Conservation (phyloP, 768 basidiomycete species). For the Mycena venus region DNA sequence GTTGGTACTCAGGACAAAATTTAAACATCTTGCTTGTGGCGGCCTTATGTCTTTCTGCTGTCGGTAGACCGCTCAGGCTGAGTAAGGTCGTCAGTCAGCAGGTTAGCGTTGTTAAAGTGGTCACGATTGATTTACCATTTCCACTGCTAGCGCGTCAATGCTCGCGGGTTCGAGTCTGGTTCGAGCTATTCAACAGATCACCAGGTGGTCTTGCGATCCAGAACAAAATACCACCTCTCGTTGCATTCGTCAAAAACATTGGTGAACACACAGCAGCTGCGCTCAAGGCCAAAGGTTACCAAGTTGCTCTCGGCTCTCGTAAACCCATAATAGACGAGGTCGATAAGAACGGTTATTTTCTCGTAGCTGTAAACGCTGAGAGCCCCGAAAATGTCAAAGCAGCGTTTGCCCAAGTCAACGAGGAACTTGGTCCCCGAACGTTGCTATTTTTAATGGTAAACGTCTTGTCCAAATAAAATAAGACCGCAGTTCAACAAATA, state of each 20-base stretch:
- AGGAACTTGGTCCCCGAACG: constrained; percentile 57
- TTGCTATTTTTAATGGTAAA: constrained; percentile 62
- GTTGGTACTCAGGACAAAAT: no score
- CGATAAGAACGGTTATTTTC: constrained; percentile 39
- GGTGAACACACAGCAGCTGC: constrained; percentile 40
- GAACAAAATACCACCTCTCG: background rate
- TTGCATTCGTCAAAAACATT: constrained; percentile 45
- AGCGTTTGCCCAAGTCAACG: constrained; percentile 53
- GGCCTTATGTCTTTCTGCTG: no score
- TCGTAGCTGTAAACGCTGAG: constrained; percentile 54
- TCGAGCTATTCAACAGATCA: no score
- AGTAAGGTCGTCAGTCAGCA: no score
- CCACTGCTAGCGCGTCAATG: no score
- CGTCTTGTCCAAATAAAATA: background rate
- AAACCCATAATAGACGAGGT: constrained; percentile 34
- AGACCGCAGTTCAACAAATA: no score
- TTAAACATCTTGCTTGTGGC: no score
- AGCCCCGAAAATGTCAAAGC: constrained; percentile 44
- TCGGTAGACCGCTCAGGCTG: no score
- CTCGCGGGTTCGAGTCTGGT: no score
- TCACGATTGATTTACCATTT: no score
- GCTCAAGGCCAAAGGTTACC: constrained; percentile 44
- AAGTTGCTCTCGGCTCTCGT: constrained; percentile 45
- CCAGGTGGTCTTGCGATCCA: no score
- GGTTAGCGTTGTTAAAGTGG: no score